These are phyloP conservation scores for Cercospora brassicicola DNA, from an alignment of 2,329 filamentous ascomycete species.

Conservation along the genomic window DNA sequence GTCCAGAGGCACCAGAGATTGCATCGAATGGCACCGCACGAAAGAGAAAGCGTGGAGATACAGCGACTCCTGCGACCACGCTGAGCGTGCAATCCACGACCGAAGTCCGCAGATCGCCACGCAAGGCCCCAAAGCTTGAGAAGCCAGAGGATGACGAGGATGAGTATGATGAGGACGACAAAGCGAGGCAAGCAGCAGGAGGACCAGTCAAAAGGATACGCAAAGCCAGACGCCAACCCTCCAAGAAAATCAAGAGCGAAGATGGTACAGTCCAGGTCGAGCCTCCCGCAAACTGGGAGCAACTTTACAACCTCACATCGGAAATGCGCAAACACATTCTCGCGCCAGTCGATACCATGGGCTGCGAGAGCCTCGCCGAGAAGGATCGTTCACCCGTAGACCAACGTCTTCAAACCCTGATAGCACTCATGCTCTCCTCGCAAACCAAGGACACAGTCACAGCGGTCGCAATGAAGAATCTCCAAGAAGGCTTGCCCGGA, in stretches of 20 bases:
- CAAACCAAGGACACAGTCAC: slow-evolving; percentile 94
- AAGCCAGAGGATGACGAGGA: slow-evolving; percentile 13
- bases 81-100: slow-evolving; percentile 16
- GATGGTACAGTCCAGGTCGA: slow-evolving; percentile 31
- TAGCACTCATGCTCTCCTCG: slow-evolving; percentile 85
- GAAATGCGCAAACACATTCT: slow-evolving; percentile 71
- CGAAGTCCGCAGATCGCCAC: slow-evolving; percentile 31
- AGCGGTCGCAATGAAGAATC: slow-evolving; percentile 73
- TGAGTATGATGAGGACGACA: slow-evolving; percentile 9
- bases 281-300: slow-evolving; percentile 78
- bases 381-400: slow-evolving; percentile 53
- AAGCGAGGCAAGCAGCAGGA: not conserved
- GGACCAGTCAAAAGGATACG: not conserved
- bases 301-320: slow-evolving; percentile 74
- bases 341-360: slow-evolving; percentile 96
- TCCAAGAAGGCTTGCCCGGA: slow-evolving; percentile 71
- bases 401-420: slow-evolving; percentile 79
- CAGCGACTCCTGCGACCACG: slow-evolving; percentile 17
- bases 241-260: slow-evolving; percentile 39
- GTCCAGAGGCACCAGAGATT: slow-evolving; percentile 9
- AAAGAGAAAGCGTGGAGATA: slow-evolving; percentile 31
- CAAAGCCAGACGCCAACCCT: slow-evolving; percentile 34
- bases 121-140: slow-evolving; percentile 31
- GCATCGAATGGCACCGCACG: slow-evolving; percentile 16
- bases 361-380: slow-evolving; percentile 75